Evolutionary conservation across 768 basidiomycete genomes (phyloP), one percentile per base, ranked within the genome.

Genomic region (Hebeloma cylindrosporum): DNA sequence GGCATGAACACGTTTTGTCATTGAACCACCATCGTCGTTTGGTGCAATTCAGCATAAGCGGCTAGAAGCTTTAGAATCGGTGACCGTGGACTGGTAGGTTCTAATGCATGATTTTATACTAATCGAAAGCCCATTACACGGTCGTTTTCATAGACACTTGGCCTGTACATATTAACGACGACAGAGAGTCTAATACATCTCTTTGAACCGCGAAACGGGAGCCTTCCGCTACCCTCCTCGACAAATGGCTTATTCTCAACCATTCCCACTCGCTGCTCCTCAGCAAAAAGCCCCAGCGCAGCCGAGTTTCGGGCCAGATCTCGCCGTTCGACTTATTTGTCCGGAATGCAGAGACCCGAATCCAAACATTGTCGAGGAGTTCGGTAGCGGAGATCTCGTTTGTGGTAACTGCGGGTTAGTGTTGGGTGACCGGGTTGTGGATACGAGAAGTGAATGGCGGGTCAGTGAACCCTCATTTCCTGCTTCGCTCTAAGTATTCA

Each of bases 391-490:
- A 60, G 96, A 99, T 70, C 82, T 98, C 62, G 96, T 98, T 56
- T 93, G 94, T 72, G 87, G 87, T 60, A 79, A 79, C 51, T 95
- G 93, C 75, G 93, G 94, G 46, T 75, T 97, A 56, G 93, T 99
- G 56, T 72, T 98, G 52, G 95, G 95, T 58, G 96, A 98, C 65
- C 80, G 93, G 55, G 83, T 99, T 40, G 94, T 98, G 22, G 96
- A 99, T 68, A 98, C 96, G 27, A 76, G 95, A 65, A 93, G 91
- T 70, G 96, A 99, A 85, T 99, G 94, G 90, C 74, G 85, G 74
- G 88, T 90, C 74, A 75, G 88, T 81, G 10, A n/a, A 43, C 49
- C 53, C 53, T 23, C 31, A 48, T 40, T 26, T 32, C 26, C 14
- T 39, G 14, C 26, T 46, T 40, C 30, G 50, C 52, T 49, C 41